Percentiles rank a stretch among this genome's conserved stretches.
Conservation (phyloP, 257 asterid genomes). For the Rehmannia glutinosa region DNA sequence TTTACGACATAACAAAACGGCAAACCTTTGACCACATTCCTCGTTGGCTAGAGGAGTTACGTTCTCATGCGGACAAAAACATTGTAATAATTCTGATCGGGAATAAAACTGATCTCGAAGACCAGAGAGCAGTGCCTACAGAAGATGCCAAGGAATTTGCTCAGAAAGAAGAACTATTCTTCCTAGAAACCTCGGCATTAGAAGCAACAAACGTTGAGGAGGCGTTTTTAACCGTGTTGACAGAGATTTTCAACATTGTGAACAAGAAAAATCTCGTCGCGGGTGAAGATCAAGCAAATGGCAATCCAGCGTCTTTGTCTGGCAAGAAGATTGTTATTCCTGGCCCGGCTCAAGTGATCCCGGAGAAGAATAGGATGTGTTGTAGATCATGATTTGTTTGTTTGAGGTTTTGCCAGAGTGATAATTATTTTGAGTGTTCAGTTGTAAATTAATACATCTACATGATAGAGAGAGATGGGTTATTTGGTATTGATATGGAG, state of each 20-base stretch:
- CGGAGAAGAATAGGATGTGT: constrained; percentile 62
- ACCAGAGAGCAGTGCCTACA: constrained; percentile 58
- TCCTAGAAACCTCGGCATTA: constrained; percentile 75
- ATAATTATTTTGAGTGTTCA: constrained; percentile 4
- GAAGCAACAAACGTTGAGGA: constrained; percentile 66
- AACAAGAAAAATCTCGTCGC: constrained; percentile 69
- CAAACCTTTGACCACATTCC: constrained; percentile 82
- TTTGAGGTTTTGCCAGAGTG: background rate
- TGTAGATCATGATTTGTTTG: constrained; percentile 35
- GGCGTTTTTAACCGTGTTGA: constrained; percentile 58
- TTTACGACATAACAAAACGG: constrained; percentile 67
- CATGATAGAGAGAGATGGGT: background rate
- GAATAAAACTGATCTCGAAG: constrained; percentile 73
- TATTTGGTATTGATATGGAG: constrained; percentile 16
- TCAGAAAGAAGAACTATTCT: constrained; percentile 57
- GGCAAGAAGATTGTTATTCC: constrained; percentile 61
- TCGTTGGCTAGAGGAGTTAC: constrained; percentile 63
- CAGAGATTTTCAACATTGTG: constrained; percentile 70
- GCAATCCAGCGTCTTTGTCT: constrained; percentile 43
- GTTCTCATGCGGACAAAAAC: constrained; percentile 56
- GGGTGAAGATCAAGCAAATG: constrained; percentile 40
- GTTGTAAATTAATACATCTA: constrained; percentile 23
- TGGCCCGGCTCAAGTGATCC: constrained; percentile 65
- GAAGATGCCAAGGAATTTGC: constrained; percentile 84
- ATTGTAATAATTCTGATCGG: constrained; percentile 69